Evolutionary conservation across 108 stramenopile species (phyloP), one percentile per base, ranked within the genome.

Genomic region (Skeletonema costatum): DNA sequence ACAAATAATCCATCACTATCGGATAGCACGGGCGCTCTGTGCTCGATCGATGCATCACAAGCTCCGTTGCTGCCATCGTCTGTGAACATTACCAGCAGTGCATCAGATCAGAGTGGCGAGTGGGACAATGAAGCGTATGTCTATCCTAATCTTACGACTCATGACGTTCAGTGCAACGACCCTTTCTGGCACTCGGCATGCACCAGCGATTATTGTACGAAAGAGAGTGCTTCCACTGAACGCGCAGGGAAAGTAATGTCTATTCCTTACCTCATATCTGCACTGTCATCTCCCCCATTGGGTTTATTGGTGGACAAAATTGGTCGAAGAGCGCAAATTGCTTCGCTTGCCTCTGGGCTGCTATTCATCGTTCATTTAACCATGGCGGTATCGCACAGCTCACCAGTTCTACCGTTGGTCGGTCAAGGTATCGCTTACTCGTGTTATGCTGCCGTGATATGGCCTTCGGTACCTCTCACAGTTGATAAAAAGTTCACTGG

Each of bases 381-480:
- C 31, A 31, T 90, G 32, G 89, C 79, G 5, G 67, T 72, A 17
- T 42, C 62, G 4, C 14, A 39, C 7, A 19, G 53, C 12, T 77
- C 64, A 13, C 87, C 88, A n/a, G 33, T 92, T 11, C 38, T 51
- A 19, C 86, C 87, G 11, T 50, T 92, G 50, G 65, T 92, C 9
- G 76, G 77, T 11, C 87, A 89, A 68, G 91, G 91, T 11, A 39
- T 89, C 14, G 87, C 85, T 14, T 92, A 88, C 61, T 78, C 84
- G 3, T 39, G 81, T 5, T 93, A 82, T 74, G 87, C 88, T 21
- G 73, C 92, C 2, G 89, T 87, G 3, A 42, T 93, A 16, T 93
- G 92, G 92, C 92, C 92, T 5, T 84, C 82, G 0, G 86, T 93
- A 4, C 81, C 89, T 3, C 62, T 93, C 32, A 71, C 85, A 19